Evolutionary conservation across 495 filamentous ascomycete species (phyloP).

Genomic region (Chaetomium cochliodes): DNA sequence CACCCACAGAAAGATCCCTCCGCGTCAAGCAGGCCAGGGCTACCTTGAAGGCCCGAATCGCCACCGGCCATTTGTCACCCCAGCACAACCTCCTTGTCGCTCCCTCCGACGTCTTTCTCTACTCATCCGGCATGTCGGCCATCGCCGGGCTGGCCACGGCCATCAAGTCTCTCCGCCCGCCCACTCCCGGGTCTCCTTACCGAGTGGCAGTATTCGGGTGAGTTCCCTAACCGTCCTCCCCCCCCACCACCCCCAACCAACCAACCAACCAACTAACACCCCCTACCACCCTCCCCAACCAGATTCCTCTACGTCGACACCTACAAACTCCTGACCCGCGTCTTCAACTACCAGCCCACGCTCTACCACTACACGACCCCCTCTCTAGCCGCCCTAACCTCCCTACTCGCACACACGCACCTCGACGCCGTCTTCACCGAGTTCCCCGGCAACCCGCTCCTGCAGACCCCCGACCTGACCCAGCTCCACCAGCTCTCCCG

Average conservation of each 20-base stretch:
- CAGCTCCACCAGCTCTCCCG: slow-evolving; percentile 9
- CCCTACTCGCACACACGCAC: background rate
- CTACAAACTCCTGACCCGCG: slow-evolving; percentile 21
- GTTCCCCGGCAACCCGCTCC: slow-evolving; percentile 35
- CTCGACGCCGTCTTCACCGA: slow-evolving; percentile 29
- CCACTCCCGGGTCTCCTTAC: background rate
- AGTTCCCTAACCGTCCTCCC: no score
- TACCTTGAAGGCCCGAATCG: slow-evolving; percentile 11
- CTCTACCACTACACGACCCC: slow-evolving; percentile 16
- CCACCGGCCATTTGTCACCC: background rate
- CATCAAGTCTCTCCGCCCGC: slow-evolving; percentile 5
- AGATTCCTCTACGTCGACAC: slow-evolving; percentile 37
- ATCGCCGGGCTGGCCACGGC: slow-evolving; percentile 17
- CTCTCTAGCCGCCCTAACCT: slow-evolving; percentile 9
- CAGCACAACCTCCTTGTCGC: background rate
- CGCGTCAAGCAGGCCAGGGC: background rate
- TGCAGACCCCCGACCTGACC: slow-evolving; percentile 24
- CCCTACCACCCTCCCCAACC: no score
- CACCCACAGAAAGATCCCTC: background rate
- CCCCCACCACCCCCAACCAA: background rate
- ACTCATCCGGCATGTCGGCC: slow-evolving; percentile 29
- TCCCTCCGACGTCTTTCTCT: slow-evolving; percentile 27
- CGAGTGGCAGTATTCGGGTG: slow-evolving; percentile 27
- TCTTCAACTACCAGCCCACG: background rate
- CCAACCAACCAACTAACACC: no score